A percentile compares a stretch with the other conserved stretches of the same genome.
These are phyloP conservation scores for Alopecurus myosuroides DNA, from an alignment of 176 grass and related monocot species.

Conservation along the genomic window DNA sequence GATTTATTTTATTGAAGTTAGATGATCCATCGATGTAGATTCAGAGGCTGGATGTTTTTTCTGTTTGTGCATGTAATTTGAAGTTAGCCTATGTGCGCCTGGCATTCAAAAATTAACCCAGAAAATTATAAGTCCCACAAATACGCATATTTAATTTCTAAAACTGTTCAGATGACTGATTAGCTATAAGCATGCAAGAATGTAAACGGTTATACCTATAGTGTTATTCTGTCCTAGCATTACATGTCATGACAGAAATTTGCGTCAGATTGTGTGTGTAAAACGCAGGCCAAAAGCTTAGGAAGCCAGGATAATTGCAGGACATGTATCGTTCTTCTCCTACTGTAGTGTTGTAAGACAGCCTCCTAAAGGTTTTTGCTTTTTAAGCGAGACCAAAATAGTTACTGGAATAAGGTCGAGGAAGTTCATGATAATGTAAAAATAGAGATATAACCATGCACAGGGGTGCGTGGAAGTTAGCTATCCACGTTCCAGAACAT, in stretches of 20 bases:
- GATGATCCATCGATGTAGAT: not conserved
- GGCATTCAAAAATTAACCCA: not conserved
- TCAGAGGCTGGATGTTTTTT: not conserved
- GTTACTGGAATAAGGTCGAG: not conserved
- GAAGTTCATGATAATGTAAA: constrained; percentile 7
- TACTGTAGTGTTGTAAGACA: not conserved
- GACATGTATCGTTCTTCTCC: not conserved
- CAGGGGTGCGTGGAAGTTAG: too few species aligned
- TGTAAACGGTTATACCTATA: not conserved
- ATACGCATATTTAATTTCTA: not conserved
- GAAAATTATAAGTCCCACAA: not conserved
- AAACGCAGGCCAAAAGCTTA: not conserved
- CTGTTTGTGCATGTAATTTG: constrained; percentile 10
- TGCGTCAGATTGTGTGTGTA: not conserved
- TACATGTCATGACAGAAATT: not conserved
- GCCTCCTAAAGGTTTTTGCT: not conserved
- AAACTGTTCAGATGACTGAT: not conserved
- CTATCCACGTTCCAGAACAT: too few species aligned
- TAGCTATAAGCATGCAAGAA: not conserved
- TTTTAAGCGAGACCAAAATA: not conserved
- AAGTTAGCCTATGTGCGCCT: not conserved
- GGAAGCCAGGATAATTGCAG: not conserved
- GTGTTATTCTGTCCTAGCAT: not conserved
- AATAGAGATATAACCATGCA: constrained; percentile 2
- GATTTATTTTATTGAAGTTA: not conserved